A percentile compares a stretch with the other conserved stretches of the same genome.
Evolutionary conservation across 164 flowering plant species (phyloP).

Genomic region (Platanus orientalis): DNA sequence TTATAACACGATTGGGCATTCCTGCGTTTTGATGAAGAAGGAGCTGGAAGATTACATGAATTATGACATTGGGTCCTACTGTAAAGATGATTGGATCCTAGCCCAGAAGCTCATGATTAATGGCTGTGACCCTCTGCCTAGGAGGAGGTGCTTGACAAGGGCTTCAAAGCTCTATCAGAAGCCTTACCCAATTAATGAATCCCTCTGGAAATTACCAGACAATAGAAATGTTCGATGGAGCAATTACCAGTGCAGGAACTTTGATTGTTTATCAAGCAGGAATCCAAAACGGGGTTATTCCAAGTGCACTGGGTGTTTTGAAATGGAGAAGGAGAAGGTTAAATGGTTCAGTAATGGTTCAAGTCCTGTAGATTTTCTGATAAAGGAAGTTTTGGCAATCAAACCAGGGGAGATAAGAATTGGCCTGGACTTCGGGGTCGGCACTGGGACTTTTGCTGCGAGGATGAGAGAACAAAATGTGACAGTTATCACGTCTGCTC

Average conservation of each 20-base stretch:
- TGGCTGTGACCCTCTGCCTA: slow-evolving; percentile 92
- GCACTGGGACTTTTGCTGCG: slow-evolving; percentile 89
- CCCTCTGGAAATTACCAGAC: slow-evolving; percentile 74
- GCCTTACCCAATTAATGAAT: slow-evolving; percentile 73
- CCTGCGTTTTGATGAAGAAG: no score
- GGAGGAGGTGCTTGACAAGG: slow-evolving; percentile 74
- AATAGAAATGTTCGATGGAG: slow-evolving; percentile 75
- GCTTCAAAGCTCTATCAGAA: slow-evolving; percentile 69
- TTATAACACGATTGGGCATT: no score
- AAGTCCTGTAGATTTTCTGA: slow-evolving; percentile 46
- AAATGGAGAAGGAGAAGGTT: slow-evolving; percentile 76
- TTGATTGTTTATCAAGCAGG: slow-evolving; percentile 60
- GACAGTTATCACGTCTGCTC: slow-evolving; percentile 72
- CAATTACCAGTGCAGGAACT: slow-evolving; percentile 63
- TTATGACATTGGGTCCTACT: slow-evolving; percentile 77
- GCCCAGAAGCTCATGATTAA: slow-evolving; percentile 82
- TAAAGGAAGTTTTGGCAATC: slow-evolving; percentile 52
- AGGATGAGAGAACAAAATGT: slow-evolving; percentile 83
- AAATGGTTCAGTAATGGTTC: slow-evolving; percentile 65
- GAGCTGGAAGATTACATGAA: slow-evolving; percentile 48
- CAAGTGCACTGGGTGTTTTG: slow-evolving; percentile 81
- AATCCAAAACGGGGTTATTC: slow-evolving; percentile 58
- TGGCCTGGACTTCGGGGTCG: slow-evolving; percentile 72
- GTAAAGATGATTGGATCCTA: slow-evolving; percentile 83
- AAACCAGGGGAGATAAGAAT: slow-evolving; percentile 82